Evolutionary conservation across 768 basidiomycete genomes (phyloP), one percentile per base, ranked within the genome.

Genomic region (Paxillus involutus): DNA sequence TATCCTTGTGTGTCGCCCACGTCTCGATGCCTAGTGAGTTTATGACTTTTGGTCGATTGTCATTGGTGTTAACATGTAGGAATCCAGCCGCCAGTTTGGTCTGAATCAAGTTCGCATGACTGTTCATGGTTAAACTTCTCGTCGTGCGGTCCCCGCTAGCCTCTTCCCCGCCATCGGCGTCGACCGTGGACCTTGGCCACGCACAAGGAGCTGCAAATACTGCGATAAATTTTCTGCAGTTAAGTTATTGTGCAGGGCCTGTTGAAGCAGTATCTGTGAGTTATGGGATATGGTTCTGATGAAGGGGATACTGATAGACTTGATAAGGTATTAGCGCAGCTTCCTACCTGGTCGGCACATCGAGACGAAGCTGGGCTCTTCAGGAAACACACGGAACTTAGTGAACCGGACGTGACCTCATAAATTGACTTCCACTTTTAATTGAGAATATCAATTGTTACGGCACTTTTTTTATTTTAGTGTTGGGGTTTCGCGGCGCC

Each of bases 251-350:
- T 10, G 61, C 55, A 0, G 29, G 29, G 29, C 9, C 49, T 78
- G 16, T 52, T 78, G 37, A 55, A 72, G 30, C 68, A 77, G 42
- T 79, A 21, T 29, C 11, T 6, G 43, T 44, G 16, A 44, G 43
- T 24, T 44, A 12, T 44, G 19, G 41, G 17, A 43, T 12, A 6
- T 43, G 43, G 13, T 21, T 44, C 43, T 26, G 6, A 14, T 44
- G 19, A 21, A n/a, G 43, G 24, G 43, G n/a, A n/a, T 44, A 24
- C 3, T 44, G 43, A 44, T 29, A 24, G n/a, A 39, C 2, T 44
- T 21, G 21, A 44, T 30, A 44, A 44, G 43, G 14, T 14, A 30
- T 7, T 44, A 13, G 26, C 7, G 11, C 10, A 6, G 43, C 14
- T 19, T 44, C 10, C 26, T 44, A 13, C 43, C 21, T 30, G 2